These are phyloP conservation scores for Tuber umbilicatum DNA, from an alignment of 495 filamentous ascomycete species.

Conservation along the genomic window DNA sequence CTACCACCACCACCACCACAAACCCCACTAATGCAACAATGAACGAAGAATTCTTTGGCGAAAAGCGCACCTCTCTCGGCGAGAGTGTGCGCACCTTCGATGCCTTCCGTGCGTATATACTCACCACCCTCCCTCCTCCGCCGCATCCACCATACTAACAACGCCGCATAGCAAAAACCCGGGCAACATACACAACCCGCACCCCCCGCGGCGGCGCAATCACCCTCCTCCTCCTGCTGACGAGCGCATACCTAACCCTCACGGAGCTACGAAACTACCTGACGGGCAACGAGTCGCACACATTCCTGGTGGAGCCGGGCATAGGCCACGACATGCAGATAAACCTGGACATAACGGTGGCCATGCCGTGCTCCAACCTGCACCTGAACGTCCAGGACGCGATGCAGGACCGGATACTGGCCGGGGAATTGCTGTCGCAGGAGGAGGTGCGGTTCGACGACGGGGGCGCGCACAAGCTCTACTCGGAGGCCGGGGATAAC, in stretches of 20 bases:
- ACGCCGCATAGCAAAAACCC: conserved; percentile 63
- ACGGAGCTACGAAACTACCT: conserved; percentile 77
- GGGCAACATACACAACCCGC: conserved; percentile 82
- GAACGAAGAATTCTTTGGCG: conserved; percentile 42
- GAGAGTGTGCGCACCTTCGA: conserved; percentile 73
- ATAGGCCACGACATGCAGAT: conserved; percentile 81
- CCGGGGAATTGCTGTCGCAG: conserved; percentile 62
- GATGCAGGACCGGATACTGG: conserved; percentile 80
- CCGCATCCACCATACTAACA: conserved; percentile 34
- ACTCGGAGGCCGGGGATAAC: conserved; percentile 46
- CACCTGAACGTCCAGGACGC: conserved; percentile 98
- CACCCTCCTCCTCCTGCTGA: conserved; percentile 71
- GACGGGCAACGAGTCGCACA: conserved; percentile 71
- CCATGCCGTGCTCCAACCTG: conserved; percentile 80
- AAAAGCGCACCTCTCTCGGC: conserved; percentile 31
- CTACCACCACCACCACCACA: conserved; percentile 6
- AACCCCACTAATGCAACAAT: conserved; percentile 34
- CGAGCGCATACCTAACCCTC: conserved; percentile 65
- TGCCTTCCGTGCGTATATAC: conserved; percentile 83
- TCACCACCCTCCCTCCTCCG: background rate
- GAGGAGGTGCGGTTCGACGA: conserved; percentile 71
- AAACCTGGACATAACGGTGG: conserved; percentile 89
- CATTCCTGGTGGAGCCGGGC: conserved; percentile 90
- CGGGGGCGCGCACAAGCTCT: conserved; percentile 61
- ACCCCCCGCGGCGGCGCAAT: conserved; percentile 82